A percentile compares a stretch with the other conserved stretches of the same genome.
Evolutionary conservation across 768 basidiomycete species (phyloP).

Genomic region (Lactarius akahatsu): DNA sequence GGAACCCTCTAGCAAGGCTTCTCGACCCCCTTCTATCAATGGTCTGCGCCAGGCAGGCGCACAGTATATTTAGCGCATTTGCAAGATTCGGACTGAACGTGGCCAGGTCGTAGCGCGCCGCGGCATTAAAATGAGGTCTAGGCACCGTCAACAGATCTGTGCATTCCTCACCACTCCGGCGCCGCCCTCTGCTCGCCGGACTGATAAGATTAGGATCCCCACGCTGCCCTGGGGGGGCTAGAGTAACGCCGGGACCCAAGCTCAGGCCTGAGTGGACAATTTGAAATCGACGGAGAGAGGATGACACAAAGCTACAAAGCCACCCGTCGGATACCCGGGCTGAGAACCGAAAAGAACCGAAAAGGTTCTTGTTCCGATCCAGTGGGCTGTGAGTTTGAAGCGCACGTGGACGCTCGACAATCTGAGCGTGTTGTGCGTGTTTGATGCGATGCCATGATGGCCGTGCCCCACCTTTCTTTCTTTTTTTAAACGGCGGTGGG

Average conservation of each 20-base stretch:
- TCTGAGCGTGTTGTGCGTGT: not conserved
- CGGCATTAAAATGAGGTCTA: not conserved
- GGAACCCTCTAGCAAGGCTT: not conserved
- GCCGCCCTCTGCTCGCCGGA: not conserved
- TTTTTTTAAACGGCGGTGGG: not conserved
- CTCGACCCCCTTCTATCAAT: not conserved
- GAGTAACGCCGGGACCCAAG: not conserved
- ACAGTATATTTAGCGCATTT: not conserved
- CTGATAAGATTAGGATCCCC: not conserved
- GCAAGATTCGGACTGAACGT: not conserved
- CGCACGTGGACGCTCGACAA: not conserved
- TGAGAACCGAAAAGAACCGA: not conserved
- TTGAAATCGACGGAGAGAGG: constrained; percentile 1
- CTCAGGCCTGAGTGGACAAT: not conserved
- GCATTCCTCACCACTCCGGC: not conserved
- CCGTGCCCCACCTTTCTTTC: not conserved
- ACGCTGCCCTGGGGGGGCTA: not conserved
- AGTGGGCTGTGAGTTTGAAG: not conserved
- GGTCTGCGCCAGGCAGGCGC: not conserved
- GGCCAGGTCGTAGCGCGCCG: not conserved
- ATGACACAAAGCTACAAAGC: not conserved
- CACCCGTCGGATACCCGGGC: not conserved
- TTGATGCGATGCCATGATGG: not conserved
- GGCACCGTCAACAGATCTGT: not conserved
- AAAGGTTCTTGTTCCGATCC: not conserved